Conservation (phyloP, 2,329 filamentous ascomycete species). For the Sporothrix curviconia region DNA sequence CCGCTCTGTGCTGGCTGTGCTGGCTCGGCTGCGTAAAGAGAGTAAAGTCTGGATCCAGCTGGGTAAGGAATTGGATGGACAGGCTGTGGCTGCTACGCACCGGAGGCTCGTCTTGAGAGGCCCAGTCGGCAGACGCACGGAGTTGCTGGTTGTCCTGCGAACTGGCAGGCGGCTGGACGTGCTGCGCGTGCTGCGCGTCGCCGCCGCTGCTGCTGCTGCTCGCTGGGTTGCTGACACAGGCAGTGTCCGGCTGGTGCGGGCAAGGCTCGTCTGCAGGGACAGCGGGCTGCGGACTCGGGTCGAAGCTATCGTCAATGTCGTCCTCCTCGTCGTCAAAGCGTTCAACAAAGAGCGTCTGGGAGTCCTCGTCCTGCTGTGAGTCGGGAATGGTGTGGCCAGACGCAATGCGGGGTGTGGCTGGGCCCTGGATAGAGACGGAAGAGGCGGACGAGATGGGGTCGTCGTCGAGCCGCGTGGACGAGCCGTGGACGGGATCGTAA, state of each 20-base stretch:
- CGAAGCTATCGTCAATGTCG: too few relatives aligned
- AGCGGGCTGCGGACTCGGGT: not conserved
- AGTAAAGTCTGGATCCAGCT: slow-evolving; percentile 14
- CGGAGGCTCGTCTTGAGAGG: not conserved
- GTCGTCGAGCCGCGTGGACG: too few relatives aligned
- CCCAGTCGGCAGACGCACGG: slow-evolving; percentile 10
- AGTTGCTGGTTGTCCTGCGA: not conserved
- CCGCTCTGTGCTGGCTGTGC: too few relatives aligned
- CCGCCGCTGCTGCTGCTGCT: not conserved
- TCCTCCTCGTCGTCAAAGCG: too few relatives aligned
- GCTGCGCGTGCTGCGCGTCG: slow-evolving; percentile 2
- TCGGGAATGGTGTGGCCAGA: slow-evolving; percentile 15
- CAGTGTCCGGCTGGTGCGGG: too few relatives aligned
- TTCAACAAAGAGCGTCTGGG: not conserved
- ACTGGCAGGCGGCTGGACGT: not conserved
- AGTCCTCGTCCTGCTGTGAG: slow-evolving; percentile 9
- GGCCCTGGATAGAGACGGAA: not conserved
- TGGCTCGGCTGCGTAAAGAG: slow-evolving; percentile 3
- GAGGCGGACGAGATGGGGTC: too few relatives aligned
- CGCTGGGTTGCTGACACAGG: too few relatives aligned
- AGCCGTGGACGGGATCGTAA: too few relatives aligned
- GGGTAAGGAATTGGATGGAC: slow-evolving; percentile 12
- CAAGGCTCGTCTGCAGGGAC: too few relatives aligned
- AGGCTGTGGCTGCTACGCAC: not conserved
- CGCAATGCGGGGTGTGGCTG: not conserved